Conservation (phyloP, 140 eudicot genomes). For the Cichorium intybus region DNA sequence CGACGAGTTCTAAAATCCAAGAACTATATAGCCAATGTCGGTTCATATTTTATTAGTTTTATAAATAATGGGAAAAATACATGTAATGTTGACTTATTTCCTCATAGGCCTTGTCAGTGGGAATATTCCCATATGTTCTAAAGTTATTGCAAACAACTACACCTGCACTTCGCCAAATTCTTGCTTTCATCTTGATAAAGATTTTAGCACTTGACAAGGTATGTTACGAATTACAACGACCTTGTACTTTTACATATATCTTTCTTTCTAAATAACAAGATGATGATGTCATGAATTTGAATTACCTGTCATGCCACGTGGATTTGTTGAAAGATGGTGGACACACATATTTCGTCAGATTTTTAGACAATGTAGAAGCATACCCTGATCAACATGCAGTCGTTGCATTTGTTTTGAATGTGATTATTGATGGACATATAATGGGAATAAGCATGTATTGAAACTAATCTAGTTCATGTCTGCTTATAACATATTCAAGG, state of each 20-base stretch:
- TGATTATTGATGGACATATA: constrained; percentile 89
- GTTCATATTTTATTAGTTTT: too few species aligned
- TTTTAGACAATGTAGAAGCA: constrained; percentile 93
- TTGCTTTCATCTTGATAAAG: constrained; percentile 95
- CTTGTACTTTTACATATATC: not conserved
- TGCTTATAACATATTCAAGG: constrained; percentile 85
- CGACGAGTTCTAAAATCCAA: too few species aligned
- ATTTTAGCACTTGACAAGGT: constrained; percentile 97
- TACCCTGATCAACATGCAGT: constrained; percentile 98
- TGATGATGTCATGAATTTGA: constrained; percentile 15
- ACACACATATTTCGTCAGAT: constrained; percentile 80
- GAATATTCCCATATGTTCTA: constrained; percentile 88
- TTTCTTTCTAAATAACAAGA: constrained; percentile 2
- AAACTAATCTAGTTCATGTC: constrained; percentile 72
- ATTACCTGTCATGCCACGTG: constrained; percentile 83
- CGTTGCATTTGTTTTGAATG: constrained; percentile 98
- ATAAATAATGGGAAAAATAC: too few species aligned
- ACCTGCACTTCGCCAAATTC: constrained; percentile 93
- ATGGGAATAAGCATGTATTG: constrained; percentile 90
- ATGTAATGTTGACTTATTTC: too few species aligned
- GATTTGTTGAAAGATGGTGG: constrained; percentile 97
- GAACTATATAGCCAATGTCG: too few species aligned
- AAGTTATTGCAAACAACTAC: constrained; percentile 95
- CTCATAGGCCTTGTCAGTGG: constrained; percentile 87
- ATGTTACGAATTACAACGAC: not conserved